Base-by-base conservation (phyloP, 805 yeast genomes). In the Candida golubevii region DNA sequence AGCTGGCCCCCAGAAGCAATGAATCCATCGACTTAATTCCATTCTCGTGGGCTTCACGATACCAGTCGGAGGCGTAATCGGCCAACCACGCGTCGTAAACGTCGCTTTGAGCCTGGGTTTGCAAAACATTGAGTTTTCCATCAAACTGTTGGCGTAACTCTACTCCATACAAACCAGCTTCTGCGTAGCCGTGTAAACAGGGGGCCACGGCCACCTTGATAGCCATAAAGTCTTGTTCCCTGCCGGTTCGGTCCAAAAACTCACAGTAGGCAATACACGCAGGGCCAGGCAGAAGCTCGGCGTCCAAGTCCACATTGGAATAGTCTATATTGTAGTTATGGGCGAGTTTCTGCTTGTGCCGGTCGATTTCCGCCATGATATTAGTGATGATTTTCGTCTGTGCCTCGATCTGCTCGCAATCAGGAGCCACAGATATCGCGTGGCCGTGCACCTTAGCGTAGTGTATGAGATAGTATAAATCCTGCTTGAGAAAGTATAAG, bases 181-280 rank as follows among this genome's bases (percentile, higher is more conserved):
- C 71, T 31, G 75, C 76, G 58, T 84, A 84, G 1, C 95, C 95
- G 58, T 81, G 75, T 39, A 85, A 62, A 60, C 95, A 86, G 1
- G 95, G 93, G 7, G 88, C 77, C 42, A 85, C 61, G 0, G 91
- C 86, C 7, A 82, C 75, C 46, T 79, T 79, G 41, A 84, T 74
- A 37, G 81, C 85, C 28, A 82, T 59, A 77, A 82, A 82, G 57
- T 82, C 82, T 27, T 73, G 72, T 34, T 64, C 65, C 23, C 68
- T 62, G 4, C 83, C 83, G 6, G 83, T 63, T 15, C 77, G 72
- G 34, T 73, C 55, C 46, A 87, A 66, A 50, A 79, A 85, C 33
- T 82, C 70, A 30, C 84, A 76, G 60, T 87, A 87, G 2, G 72
- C 75, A 34, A 67, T 56, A 52, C 88, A 76, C 8, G 87, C 86